Base-by-base conservation (phyloP, 352 stramenopile species). In the Phytophthora vignae region DNA sequence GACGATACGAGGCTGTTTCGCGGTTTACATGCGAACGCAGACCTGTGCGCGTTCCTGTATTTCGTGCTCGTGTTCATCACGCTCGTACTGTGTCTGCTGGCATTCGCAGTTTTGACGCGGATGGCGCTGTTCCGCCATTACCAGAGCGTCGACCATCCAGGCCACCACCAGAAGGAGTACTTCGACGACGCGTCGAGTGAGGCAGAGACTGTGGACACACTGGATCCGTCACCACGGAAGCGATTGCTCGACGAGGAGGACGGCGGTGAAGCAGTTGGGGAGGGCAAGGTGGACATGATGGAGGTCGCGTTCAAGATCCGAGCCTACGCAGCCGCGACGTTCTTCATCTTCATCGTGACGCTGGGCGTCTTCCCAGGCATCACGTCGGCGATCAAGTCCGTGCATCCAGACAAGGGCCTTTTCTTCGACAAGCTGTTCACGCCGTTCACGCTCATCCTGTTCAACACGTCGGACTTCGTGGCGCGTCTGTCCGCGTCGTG, bases 271-370 rank as follows among this genome's bases (percentile, higher is more conserved):
- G 54, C 19, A 2, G 22, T 36, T n/a, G 7, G 40, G 9, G 55
- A 50, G 2, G 61, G 63, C 55, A 83, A 82, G 40, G 68, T 83
- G 19, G 80, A 90, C 57, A 79, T 87, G 36, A 50, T 87, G 27
- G 79, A 87, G 54, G 61, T 87, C 22, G 79, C 77, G 55, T 88
- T 75, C 69, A 87, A 80, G 74, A 91, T 94, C 49, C 79, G 87
- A 11, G 80, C 81, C 66, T 87, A 92, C 67, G 83, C 74, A 0
- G 73, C 74, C 0, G 76, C 88, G 11, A 81, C 83, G n/a, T 93
- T 96, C 63, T 74, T 90, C 15, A 83, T 94, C 19, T 95, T 95
- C 22, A 75, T 92, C 58, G 73, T 96, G 40, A 94, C 90, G 22
- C 74, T 96, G 5, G 81, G 82, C 1, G 56, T 95, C 11, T 96